Base-by-base conservation (phyloP, 352 stramenopile genomes). In the Phytophthora cryptogea region DNA sequence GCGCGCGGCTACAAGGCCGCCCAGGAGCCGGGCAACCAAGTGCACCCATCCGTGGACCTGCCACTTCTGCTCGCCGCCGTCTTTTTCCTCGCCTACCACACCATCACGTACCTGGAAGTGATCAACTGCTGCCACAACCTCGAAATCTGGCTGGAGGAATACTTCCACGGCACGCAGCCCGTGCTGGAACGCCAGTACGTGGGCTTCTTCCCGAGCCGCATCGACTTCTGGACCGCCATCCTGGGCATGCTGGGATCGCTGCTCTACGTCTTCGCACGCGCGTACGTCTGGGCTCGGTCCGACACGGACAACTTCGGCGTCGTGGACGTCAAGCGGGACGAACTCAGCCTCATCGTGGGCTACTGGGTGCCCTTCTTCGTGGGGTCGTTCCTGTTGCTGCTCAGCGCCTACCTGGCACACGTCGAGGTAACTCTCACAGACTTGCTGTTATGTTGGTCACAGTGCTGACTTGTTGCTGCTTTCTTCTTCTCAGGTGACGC, bases 121-220 rank as follows among this genome's bases (percentile, higher is more conserved):
- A 90, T 94, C 70, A 94, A 94, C 67, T 88, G 79, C 66, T 94
- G 85, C 72, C 83, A 94, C 59, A 92, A 94, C 66, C 79, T 94
- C 49, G 83, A 94, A 72, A 78, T 90, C 39, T 94, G 85, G 85
- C 70, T 94, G 27, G 71, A 94, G 31, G 85, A 94, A 61, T 94
- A 94, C 54, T 85, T 94, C 51, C 79, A 92, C 61, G 85, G 81
- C 56, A 76, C 63, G 4, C 74, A 92, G 36, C 81, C 85, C 13
- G 69, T 90, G 51, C 68, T 92, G 10, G 65, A 90, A 31, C 77
- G 73, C 9, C 80, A 84, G 42, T 92, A 77, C 40, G 30, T 91
- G 7, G 85, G 85, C 36, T 89, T 89, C 62, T 94, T 91, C 48
- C 85, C 85, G 6, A 89, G 73, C 40, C 81, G 83, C 44, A 94